A percentile compares a stretch with the other conserved stretches of the same genome.
These are phyloP conservation scores for Rhizoclosmatium sp. DNA, from an alignment of 192 early-diverging fungal genomes.

Conservation along the genomic window DNA sequence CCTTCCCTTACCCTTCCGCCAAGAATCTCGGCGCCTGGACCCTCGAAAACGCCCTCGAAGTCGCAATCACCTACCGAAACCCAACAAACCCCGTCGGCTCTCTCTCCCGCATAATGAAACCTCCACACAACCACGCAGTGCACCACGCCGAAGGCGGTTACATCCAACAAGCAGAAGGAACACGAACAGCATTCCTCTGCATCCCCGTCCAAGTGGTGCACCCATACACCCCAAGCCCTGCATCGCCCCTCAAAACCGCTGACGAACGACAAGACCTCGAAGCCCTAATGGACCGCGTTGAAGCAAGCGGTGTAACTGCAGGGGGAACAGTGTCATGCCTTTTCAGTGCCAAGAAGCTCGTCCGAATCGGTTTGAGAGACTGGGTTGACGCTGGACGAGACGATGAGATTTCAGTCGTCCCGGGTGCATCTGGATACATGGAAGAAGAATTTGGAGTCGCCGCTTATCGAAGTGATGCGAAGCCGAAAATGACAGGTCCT, in stretches of 20 bases:
- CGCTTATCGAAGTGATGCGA: constrained; percentile 25
- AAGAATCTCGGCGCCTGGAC: constrained; percentile 23
- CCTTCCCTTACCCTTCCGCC: constrained; percentile 22
- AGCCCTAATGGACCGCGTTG: constrained; percentile 26
- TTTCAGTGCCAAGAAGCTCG: constrained; percentile 30
- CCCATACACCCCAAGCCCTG: background rate
- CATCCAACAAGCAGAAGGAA: background rate
- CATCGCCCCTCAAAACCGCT: background rate
- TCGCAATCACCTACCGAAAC: background rate
- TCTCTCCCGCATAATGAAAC: constrained; percentile 21
- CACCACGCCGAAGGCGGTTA: constrained; percentile 18
- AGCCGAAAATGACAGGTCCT: background rate
- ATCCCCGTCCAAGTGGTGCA: constrained; percentile 15
- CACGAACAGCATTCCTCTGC: background rate
- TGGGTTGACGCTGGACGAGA: constrained; percentile 34
- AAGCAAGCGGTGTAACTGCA: background rate
- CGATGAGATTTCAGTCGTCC: background rate
- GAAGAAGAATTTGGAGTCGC: constrained; percentile 6
- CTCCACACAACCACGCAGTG: constrained; percentile 7
- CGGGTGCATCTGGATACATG: background rate
- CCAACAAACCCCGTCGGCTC: background rate
- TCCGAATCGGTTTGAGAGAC: constrained; percentile 28
- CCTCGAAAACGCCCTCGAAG: constrained; percentile 28
- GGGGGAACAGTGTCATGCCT: constrained; percentile 23
- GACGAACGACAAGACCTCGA: constrained; percentile 10